Percentiles rank a stretch among this genome's conserved stretches.
phyloP scores from a whole-genome alignment of 495 filamentous ascomycete genomes.

The Aspergillus bertholletiae region DNA sequence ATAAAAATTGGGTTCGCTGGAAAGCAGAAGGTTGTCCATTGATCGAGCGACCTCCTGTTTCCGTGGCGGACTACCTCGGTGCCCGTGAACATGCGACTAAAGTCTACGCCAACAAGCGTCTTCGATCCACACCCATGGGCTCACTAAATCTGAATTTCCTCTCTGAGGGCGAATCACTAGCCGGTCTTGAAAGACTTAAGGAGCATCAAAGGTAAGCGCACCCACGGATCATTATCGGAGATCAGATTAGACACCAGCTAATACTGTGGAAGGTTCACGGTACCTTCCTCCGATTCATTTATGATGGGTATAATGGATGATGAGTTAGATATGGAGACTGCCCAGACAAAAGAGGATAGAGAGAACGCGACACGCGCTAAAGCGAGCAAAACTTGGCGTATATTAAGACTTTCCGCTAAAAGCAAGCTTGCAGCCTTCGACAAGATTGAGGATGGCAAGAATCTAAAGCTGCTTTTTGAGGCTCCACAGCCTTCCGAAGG shows the following conservation, averaged over 20 bases:
- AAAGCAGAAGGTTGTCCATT: conserved; percentile 89
- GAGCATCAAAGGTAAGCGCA: conserved; percentile 49
- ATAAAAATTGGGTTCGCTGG: conserved; percentile 98
- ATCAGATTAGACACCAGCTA: conserved; percentile 1
- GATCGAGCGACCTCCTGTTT: conserved; percentile 71
- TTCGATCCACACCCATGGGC: conserved; percentile 63
- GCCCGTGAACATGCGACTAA: conserved; percentile 62
- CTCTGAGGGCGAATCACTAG: conserved; percentile 52
- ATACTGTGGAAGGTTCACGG: conserved; percentile 33
- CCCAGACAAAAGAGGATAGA: conserved; percentile 66
- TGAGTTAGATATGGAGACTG: conserved; percentile 81
- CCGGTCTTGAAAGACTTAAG: conserved; percentile 57
- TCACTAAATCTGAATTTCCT: conserved; percentile 75
- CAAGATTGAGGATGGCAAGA: conserved; percentile 78
- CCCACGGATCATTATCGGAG: background rate
- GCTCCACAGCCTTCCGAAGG: conserved; percentile 25
- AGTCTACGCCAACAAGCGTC: conserved; percentile 61
- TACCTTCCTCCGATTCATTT: conserved; percentile 55
- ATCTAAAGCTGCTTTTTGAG: conserved; percentile 53
- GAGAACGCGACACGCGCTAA: conserved; percentile 62
- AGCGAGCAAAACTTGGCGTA: conserved; percentile 84
- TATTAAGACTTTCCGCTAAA: conserved; percentile 71
- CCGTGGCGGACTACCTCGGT: conserved; percentile 58
- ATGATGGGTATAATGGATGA: conserved; percentile 61
- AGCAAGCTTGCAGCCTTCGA: conserved; percentile 74